These are phyloP conservation scores for Corylus americana DNA, from an alignment of 306 rosid species.

Conservation along the genomic window DNA sequence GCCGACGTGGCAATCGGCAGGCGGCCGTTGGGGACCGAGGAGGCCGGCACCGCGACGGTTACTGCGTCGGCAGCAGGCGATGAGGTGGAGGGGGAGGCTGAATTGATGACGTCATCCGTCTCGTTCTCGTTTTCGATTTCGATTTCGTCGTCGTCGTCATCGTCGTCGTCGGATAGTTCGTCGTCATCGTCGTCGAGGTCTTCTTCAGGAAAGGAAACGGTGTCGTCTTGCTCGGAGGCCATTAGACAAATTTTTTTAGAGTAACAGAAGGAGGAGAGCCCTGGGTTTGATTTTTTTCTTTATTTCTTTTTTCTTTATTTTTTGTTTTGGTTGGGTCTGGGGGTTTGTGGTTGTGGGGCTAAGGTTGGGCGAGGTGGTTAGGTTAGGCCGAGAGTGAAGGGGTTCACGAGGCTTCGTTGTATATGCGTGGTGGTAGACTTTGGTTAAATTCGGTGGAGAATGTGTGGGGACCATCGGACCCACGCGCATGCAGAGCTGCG, in stretches of 20 bases:
- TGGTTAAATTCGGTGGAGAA: constrained; percentile 24
- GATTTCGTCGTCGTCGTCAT: constrained; percentile 60
- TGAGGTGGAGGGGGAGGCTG: constrained; percentile 43
- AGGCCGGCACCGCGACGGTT: constrained; percentile 44
- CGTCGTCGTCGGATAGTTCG: constrained; percentile 57
- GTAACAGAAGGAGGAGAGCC: neutral
- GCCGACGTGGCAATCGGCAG: constrained; percentile 26
- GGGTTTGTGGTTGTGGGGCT: no score
- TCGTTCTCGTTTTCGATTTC: constrained; percentile 18
- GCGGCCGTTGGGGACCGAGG: constrained; percentile 31
- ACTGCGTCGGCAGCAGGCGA: constrained; percentile 35
- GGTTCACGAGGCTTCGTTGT: constrained; percentile 23
- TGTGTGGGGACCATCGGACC: constrained; percentile 12
- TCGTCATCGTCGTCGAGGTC: constrained; percentile 70
- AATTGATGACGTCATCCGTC: constrained; percentile 31
- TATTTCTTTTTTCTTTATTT: no score
- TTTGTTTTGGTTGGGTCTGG: no score
- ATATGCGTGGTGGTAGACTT: constrained; percentile 14
- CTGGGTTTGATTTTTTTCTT: no score
- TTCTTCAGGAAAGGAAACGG: constrained; percentile 61
- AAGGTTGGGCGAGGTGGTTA: neutral
- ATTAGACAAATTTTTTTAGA: constrained; percentile 22
- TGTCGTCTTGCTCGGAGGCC: constrained; percentile 67
- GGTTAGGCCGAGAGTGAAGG: constrained; percentile 2
- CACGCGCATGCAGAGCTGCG: neutral